Evolutionary conservation across 2,329 filamentous ascomycete species (phyloP).

Genomic region (Tolypocladium nubicola): DNA sequence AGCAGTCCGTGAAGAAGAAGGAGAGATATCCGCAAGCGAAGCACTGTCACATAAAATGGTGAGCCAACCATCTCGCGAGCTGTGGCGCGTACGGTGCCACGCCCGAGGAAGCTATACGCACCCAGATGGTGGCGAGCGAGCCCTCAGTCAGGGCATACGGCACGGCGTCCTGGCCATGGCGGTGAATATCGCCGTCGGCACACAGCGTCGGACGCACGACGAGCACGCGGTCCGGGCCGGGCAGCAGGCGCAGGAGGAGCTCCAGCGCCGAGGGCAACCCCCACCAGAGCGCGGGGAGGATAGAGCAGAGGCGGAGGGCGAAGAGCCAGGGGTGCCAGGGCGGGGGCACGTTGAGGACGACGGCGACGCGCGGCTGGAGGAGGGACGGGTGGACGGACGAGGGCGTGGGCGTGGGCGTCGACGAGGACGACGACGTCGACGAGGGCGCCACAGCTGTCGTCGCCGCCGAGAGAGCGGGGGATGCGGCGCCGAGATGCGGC

Average conservation of each 20-base stretch:
- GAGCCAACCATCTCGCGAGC: background rate
- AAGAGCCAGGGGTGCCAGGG: slow-evolving; percentile 67
- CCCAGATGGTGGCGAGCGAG: slow-evolving; percentile 63
- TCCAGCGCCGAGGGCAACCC: slow-evolving; percentile 58
- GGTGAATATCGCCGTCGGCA: background rate
- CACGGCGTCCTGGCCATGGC: slow-evolving; percentile 10
- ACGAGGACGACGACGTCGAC: background rate
- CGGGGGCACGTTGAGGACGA: slow-evolving; percentile 62
- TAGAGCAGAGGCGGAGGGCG: slow-evolving; percentile 60
- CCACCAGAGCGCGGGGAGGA: slow-evolving; percentile 62
- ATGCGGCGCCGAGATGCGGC: background rate
- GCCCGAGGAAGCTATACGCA: slow-evolving; percentile 26
- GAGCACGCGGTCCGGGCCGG: slow-evolving; percentile 18
- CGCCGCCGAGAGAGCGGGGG: background rate
- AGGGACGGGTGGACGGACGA: slow-evolving; percentile 27
- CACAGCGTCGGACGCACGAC: slow-evolving; percentile 11
- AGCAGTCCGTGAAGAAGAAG: slow-evolving; percentile 75
- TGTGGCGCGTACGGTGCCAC: background rate
- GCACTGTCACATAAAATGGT: slow-evolving; percentile 39
- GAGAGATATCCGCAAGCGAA: slow-evolving; percentile 67
- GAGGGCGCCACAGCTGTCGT: background rate
- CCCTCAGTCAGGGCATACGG: slow-evolving; percentile 51
- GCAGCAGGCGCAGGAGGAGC: slow-evolving; percentile 53
- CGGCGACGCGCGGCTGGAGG: slow-evolving; percentile 67
- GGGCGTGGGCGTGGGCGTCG: background rate